Base-by-base conservation (phyloP, 179 eudicot genomes). In the Nepenthes alata region DNA sequence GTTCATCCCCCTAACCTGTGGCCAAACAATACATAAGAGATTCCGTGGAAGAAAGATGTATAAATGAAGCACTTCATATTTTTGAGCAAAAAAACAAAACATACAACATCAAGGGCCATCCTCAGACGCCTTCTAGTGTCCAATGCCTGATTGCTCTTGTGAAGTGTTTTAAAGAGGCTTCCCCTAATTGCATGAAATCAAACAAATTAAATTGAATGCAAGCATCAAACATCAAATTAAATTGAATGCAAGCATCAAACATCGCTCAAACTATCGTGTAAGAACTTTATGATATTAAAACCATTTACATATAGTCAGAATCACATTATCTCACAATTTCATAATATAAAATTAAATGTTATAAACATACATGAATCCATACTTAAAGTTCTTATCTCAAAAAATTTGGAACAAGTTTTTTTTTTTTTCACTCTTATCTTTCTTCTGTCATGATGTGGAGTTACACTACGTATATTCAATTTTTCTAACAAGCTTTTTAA, bases 1-100 rank as follows among this genome's bases (percentile, higher is more conserved):
- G 64, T 88, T 85, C 95, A 88, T 85, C 35, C 91, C 95, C 68
- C 87, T 77, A 10, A 89, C 91, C 95, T 88, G 77, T 53, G 67
- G 58, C 54, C 54, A 71, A 58, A 59, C n/a, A 64, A 61, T 45
- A 57, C 48, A 52, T 55, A 34, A 13, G 67, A 65, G 50, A 66
- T 41, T 4, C 45, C 8, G 45, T 7, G 5, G 45, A 41, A 7
- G 45, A 41, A 7, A 12, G 3, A 61, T 34, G 3, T 35, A 61
- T 11, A 37, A 15, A 39, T 5, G 35, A 63, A 35, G 16, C 12
- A 10, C 4, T 38, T 7, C 16, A 58, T 11, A 14, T 11, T 11
- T 37, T 4, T 38, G 61, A 49, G 11, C 6, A 8, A 45, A 47
- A 15, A 64, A 12, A 45, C 11, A 61, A 67, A 67, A 66, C 86